These are phyloP conservation scores for Rhizopus stolonifer DNA, from an alignment of 371 early-diverging fungal genomes.

Conservation along the genomic window DNA sequence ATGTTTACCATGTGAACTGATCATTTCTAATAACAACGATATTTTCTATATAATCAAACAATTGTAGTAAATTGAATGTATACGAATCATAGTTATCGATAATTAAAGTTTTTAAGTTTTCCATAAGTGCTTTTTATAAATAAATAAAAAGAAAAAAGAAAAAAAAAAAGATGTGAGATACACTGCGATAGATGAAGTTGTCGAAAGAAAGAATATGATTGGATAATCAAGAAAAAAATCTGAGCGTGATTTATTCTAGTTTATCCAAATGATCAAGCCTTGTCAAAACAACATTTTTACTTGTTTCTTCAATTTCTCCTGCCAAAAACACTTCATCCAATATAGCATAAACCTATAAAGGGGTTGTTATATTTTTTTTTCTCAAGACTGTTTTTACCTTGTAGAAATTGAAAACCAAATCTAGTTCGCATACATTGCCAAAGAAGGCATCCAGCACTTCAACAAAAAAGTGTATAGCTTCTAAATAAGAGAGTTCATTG, in stretches of 20 bases:
- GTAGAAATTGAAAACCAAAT: constrained; percentile 96
- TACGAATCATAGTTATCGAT: constrained; percentile 98
- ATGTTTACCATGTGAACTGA: constrained; percentile 77
- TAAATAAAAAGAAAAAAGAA: constrained; percentile 6
- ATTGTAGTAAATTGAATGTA: constrained; percentile 89
- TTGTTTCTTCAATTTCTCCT: constrained; percentile 97
- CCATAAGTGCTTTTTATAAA: not conserved
- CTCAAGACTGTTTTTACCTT: constrained; percentile 53
- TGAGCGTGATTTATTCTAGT: constrained; percentile 48
- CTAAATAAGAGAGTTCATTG: constrained; percentile 92
- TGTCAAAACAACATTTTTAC: constrained; percentile 73
- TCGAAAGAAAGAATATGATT: constrained; percentile 1
- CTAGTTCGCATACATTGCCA: constrained; percentile 97
- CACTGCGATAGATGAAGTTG: not conserved
- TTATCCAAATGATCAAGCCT: constrained; percentile 79
- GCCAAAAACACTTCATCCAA: constrained; percentile 97
- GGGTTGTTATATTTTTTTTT: not conserved
- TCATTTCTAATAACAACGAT: constrained; percentile 89
- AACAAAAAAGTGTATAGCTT: constrained; percentile 97
- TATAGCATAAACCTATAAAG: constrained; percentile 86
- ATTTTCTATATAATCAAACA: constrained; percentile 50
- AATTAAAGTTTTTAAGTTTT: constrained; percentile 60
- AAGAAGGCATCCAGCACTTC: constrained; percentile 97
- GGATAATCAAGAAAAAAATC: not conserved
- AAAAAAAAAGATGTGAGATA: constrained; percentile 2